These are phyloP conservation scores for Solanum pimpinellifolium DNA, from an alignment of 257 asterid genomes.

Conservation along the genomic window DNA sequence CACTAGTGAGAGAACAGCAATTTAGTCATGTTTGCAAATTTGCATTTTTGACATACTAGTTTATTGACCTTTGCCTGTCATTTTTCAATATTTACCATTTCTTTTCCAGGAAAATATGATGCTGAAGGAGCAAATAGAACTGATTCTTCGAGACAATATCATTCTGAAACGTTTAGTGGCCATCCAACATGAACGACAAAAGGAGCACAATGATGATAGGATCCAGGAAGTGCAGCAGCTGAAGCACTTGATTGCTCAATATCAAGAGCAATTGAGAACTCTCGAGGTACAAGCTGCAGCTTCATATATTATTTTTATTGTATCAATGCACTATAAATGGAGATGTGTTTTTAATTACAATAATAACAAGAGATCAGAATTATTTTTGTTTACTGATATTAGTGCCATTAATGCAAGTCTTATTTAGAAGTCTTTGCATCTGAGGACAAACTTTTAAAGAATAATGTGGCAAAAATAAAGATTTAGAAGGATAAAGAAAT, in stretches of 20 bases:
- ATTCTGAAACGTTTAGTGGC: constrained; percentile 77
- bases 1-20: background rate
- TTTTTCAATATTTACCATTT: background rate
- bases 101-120: constrained; percentile 46
- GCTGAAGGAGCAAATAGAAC: constrained; percentile 63
- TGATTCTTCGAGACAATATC: constrained; percentile 37
- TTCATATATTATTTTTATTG: background rate
- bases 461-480: background rate
- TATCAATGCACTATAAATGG: background rate
- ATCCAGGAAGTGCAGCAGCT: constrained; percentile 54
- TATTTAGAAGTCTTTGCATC: background rate
- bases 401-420: background rate
- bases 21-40: background rate
- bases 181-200: constrained; percentile 76
- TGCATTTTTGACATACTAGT: background rate
- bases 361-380: background rate
- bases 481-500: background rate
- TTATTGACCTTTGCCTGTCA: background rate
- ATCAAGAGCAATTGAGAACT: constrained; percentile 57
- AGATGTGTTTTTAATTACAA: background rate
- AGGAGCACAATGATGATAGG: constrained; percentile 56
- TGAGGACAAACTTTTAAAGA: background rate
- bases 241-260: constrained; percentile 56
- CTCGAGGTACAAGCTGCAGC: constrained; percentile 45
- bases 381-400: background rate